Conservation (phyloP, 2,329 filamentous ascomycete species). For the Lecanicillium sp. region DNA sequence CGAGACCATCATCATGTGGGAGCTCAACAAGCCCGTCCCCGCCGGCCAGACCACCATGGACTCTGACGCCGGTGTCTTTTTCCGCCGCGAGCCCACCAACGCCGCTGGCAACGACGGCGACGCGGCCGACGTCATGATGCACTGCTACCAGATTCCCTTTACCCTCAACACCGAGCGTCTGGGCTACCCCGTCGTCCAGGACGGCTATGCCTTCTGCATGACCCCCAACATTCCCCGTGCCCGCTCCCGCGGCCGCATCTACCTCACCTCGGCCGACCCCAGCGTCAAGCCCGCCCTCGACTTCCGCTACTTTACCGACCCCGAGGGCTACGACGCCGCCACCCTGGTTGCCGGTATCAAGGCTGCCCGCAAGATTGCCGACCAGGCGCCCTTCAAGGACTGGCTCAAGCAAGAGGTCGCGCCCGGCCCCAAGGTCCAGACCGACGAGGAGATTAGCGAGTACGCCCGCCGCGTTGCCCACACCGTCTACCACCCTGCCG, state of each 20-base stretch:
- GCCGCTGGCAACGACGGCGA: constrained; percentile 61
- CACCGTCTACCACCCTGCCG: constrained; percentile 84
- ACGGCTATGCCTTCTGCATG: constrained; percentile 86
- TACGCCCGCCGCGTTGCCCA: constrained; percentile 77
- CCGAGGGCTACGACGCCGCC: constrained; percentile 75
- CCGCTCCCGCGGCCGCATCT: constrained; percentile 67
- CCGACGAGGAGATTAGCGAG: constrained; percentile 72
- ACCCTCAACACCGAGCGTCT: constrained; percentile 76
- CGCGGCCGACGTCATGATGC: constrained; percentile 87
- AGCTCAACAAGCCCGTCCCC: constrained; percentile 69
- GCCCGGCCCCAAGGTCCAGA: constrained; percentile 63
- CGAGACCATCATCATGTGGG: constrained; percentile 58
- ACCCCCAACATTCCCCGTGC: constrained; percentile 84
- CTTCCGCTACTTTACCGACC: constrained; percentile 84
- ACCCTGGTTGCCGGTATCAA: constrained; percentile 71
- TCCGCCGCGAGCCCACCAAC: constrained; percentile 66
- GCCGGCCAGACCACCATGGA: constrained; percentile 83
- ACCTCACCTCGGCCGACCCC: constrained; percentile 68
- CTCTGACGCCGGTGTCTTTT: constrained; percentile 81
- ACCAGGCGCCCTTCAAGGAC: constrained; percentile 68
- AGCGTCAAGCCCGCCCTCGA: constrained; percentile 73
- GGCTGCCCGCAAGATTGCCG: constrained; percentile 67
- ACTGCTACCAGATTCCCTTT: constrained; percentile 94
- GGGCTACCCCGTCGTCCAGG: constrained; percentile 54
- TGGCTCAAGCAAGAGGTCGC: constrained; percentile 81